Evolutionary conservation across 371 early-diverging fungal species (phyloP).

Genomic region (Mucor irregularis): DNA sequence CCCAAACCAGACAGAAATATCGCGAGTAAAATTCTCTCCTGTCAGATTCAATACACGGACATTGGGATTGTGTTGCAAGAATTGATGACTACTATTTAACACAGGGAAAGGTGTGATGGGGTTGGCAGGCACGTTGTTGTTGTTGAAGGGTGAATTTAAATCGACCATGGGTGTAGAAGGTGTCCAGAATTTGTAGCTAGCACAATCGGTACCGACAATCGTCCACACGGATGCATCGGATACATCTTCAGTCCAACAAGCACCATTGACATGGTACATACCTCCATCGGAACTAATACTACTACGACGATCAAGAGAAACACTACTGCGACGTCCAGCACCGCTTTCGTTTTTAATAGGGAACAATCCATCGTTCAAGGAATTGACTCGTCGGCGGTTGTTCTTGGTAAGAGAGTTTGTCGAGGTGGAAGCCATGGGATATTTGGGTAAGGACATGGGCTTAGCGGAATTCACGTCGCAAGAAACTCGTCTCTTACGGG

Average conservation of each 20-base stretch:
- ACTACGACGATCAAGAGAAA: slow-evolving; percentile 12
- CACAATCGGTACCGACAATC: slow-evolving; percentile 82
- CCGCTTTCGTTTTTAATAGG: slow-evolving; percentile 3
- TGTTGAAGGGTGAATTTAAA: slow-evolving; percentile 7
- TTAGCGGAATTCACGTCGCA: slow-evolving; percentile 40
- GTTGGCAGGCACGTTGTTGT: neutral
- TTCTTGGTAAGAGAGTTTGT: neutral
- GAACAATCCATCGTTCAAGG: slow-evolving; percentile 32
- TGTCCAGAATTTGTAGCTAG: slow-evolving; percentile 71
- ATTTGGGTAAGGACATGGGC: slow-evolving; percentile 24
- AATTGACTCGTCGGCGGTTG: slow-evolving; percentile 46
- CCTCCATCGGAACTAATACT: slow-evolving; percentile 14
- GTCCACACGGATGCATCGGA: slow-evolving; percentile 90
- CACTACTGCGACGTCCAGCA: slow-evolving; percentile 22
- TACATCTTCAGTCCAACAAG: slow-evolving; percentile 83
- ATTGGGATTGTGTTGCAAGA: neutral
- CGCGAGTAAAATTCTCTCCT: slow-evolving; percentile 68
- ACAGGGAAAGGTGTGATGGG: slow-evolving; percentile 42
- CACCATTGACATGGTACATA: slow-evolving; percentile 28
- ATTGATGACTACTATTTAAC: slow-evolving; percentile 8
- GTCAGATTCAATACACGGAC: slow-evolving; percentile 36
- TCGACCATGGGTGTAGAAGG: slow-evolving; percentile 24
- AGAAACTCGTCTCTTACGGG: slow-evolving; percentile 48
- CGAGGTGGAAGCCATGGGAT: slow-evolving; percentile 12
- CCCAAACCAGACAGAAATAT: slow-evolving; percentile 73